Base-by-base conservation (phyloP, 768 basidiomycete genomes). In the Auricularia heimuer region DNA sequence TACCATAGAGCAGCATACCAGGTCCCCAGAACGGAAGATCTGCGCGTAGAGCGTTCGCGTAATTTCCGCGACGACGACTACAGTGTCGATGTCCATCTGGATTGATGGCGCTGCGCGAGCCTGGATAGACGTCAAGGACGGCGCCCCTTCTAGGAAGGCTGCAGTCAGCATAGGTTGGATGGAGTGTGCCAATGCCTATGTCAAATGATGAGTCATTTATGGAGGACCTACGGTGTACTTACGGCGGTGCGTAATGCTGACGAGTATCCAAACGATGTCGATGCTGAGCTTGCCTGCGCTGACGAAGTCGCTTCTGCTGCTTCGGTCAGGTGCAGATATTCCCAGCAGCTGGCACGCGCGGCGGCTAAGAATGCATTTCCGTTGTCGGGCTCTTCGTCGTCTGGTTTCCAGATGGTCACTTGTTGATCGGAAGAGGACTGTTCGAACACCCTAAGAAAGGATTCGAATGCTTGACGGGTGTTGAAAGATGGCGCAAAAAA, bases 61-160 rank as follows among this genome's bases (percentile, higher is more conserved):
- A 67, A 93, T 84, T 65, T 80, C 79, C 35, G 79, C 78, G 4
- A 87, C 80, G 1, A 82, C 80, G n/a, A 81, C 66, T 16, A 92
- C 76, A 18, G 56, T 60, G 56, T 60, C 56, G 21, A 60, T 29
- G 1, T 60, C 56, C 64, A 86, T 77, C 65, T 84, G 81, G 18
- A 85, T 73, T 66, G 90, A 87, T 2, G 80, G 81, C 65, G 12
- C 83, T 73, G 2, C 85, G 83, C 36, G 66, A 37, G 36, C 71
- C 79, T n/a, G 76, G 76, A 67, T 81, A 3, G 86, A 82, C 75
- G 96, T 95, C 1, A 89, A 90, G 14, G 83, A 72, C 1, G 95
- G 92, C 3, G 92, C 92, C 68, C 85, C 85, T 73, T 98, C 95
- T 24, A 98, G 83, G 75, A 93, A 92, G 1, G 90, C 87, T 24